phyloP scores from a whole-genome alignment of 2,329 filamentous ascomycete species.

The Penicillium crustosum region DNA sequence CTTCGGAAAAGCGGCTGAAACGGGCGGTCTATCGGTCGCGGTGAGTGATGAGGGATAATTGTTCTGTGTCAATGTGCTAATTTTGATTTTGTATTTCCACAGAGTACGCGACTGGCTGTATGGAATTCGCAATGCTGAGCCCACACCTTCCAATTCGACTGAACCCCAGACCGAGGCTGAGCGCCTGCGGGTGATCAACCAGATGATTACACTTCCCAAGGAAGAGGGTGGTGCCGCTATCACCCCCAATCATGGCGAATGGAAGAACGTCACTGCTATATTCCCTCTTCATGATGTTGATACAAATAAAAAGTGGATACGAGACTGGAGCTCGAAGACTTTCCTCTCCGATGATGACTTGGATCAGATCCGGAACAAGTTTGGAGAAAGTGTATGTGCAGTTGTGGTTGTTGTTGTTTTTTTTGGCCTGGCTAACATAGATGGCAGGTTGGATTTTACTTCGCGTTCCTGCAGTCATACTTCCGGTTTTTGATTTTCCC shows the following conservation, averaged over 20 bases:
- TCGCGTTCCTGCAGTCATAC: conserved; percentile 92
- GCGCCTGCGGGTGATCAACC: conserved; percentile 79
- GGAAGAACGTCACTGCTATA: conserved; percentile 71
- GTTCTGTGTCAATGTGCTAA: background rate
- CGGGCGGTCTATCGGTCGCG: conserved; percentile 82
- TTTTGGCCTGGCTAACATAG: background rate
- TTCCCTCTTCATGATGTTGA: conserved; percentile 78
- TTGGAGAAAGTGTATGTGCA: conserved; percentile 60
- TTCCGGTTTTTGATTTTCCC: conserved; percentile 83
- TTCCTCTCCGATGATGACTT: conserved; percentile 62
- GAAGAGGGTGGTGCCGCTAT: conserved; percentile 79
- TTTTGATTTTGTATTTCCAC: background rate
- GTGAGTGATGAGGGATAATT: conserved; percentile 40
- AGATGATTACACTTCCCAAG: conserved; percentile 72
- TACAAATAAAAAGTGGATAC: conserved; percentile 77
- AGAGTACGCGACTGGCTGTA: conserved; percentile 95
- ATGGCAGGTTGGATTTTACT: conserved; percentile 81
- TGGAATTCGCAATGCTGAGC: conserved; percentile 76
- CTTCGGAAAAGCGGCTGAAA: conserved; percentile 72
- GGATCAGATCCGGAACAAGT: conserved; percentile 71
- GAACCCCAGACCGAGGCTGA: conserved; percentile 88
- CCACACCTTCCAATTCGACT: conserved; percentile 68
- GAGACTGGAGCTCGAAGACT: conserved; percentile 64
- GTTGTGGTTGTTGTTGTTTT: background rate
- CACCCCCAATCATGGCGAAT: conserved; percentile 66